These are phyloP conservation scores for Xanthoparmelia taractica DNA, from an alignment of 495 filamentous ascomycete genomes.

Conservation along the genomic window DNA sequence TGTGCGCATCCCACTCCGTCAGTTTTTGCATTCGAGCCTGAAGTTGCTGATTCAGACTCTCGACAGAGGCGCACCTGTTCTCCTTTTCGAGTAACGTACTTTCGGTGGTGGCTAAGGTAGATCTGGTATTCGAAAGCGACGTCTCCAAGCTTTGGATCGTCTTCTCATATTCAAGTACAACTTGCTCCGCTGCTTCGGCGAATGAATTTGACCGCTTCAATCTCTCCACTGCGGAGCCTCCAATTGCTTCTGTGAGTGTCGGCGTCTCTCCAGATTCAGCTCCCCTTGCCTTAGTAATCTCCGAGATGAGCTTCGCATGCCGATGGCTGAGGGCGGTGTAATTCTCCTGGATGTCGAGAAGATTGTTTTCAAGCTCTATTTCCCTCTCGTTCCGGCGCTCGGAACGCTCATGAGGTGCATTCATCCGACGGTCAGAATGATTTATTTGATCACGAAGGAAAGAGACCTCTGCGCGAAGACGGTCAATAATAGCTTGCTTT, in stretches of 20 bases:
- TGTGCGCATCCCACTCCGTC: conserved; percentile 79
- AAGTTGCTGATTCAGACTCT: conserved; percentile 85
- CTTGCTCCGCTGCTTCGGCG: conserved; percentile 87
- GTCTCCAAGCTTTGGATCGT: conserved; percentile 92
- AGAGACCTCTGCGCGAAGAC: conserved; percentile 85
- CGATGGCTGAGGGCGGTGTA: conserved; percentile 84
- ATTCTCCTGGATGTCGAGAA: conserved; percentile 89
- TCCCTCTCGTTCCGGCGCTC: conserved; percentile 82
- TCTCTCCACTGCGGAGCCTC: conserved; percentile 77
- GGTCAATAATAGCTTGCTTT: conserved; percentile 89
- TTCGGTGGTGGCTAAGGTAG: conserved; percentile 75
- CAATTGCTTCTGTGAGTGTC: conserved; percentile 48
- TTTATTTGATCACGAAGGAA: conserved; percentile 93
- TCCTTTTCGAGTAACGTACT: conserved; percentile 85
- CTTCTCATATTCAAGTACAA: conserved; percentile 97
- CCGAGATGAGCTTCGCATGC: conserved; percentile 90
- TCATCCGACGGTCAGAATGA: conserved; percentile 51
- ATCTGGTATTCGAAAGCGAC: conserved; percentile 80
- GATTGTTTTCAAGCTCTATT: conserved; percentile 84
- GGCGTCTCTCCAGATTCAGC: conserved; percentile 51
- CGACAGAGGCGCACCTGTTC: conserved; percentile 81
- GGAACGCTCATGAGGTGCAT: conserved; percentile 54
- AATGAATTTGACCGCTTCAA: conserved; percentile 92
- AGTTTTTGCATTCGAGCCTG: conserved; percentile 82
- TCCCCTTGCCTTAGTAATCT: conserved; percentile 80